Evolutionary conservation across 306 rosid genomes (phyloP).

Genomic region (Clitoria ternatea): DNA sequence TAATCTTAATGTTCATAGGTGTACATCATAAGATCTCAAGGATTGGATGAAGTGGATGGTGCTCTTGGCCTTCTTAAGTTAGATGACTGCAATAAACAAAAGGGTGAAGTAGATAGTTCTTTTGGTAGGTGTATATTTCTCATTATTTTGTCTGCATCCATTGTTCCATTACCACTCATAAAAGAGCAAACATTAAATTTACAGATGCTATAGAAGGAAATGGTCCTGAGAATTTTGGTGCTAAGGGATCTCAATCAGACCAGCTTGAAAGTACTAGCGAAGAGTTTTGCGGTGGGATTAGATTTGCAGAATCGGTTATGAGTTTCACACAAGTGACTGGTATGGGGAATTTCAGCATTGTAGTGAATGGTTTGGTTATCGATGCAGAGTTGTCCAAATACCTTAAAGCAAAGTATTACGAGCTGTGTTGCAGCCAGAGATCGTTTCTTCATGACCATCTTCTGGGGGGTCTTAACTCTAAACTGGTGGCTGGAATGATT

Average conservation of each 20-base stretch:
- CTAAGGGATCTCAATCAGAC: neutral
- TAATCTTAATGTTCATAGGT: slow-evolving; percentile 36
- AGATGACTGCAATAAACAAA: slow-evolving; percentile 16
- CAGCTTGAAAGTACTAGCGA: slow-evolving; percentile 29
- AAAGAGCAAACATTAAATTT: neutral
- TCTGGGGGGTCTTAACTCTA: slow-evolving; percentile 46
- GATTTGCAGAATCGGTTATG: slow-evolving; percentile 24
- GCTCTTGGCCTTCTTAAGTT: slow-evolving; percentile 38
- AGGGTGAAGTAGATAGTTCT: neutral
- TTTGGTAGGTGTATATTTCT: slow-evolving; percentile 28
- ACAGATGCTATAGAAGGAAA: slow-evolving; percentile 12
- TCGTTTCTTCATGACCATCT: slow-evolving; percentile 53
- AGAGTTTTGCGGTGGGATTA: slow-evolving; percentile 24
- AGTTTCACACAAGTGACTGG: slow-evolving; percentile 42
- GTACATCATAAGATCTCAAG: slow-evolving; percentile 46
- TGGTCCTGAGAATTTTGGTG: neutral
- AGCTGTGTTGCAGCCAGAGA: slow-evolving; percentile 53
- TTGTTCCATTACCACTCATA: neutral
- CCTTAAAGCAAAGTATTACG: slow-evolving; percentile 43
- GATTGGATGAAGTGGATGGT: slow-evolving; percentile 38
- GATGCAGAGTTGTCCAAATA: slow-evolving; percentile 41
- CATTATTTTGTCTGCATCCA: neutral
- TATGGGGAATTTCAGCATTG: slow-evolving; percentile 36
- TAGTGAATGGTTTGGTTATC: slow-evolving; percentile 38
- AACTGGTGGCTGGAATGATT: slow-evolving; percentile 47